Base-by-base conservation (phyloP, 306 rosid species). In the Prunus padus region DNA sequence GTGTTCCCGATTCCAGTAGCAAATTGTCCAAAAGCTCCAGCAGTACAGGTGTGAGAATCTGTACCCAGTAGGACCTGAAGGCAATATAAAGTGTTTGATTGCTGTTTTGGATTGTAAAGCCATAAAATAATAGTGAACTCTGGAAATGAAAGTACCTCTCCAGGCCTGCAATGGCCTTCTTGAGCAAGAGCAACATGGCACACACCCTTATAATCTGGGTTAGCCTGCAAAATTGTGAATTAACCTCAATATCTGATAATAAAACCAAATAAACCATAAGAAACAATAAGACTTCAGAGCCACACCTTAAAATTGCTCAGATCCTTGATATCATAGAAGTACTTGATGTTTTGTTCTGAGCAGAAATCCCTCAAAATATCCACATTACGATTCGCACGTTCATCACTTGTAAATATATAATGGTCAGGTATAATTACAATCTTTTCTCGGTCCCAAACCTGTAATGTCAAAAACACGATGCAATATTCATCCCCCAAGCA, bases 111-210 rank as follows among this genome's bases (percentile, higher is more conserved):
- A 80, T 59, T 45, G 10, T 26, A 49, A 76, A 59, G 18, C 31
- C 79, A 82, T 30, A 69, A 51, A 50, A 73, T 26, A 59, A 5
- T 44, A 5, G 11, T 44, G 44, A 20, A 46, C 5, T 26, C 31
- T 9, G 50, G 49, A 64, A 85, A 77, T 30, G 45, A 68, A 79
- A 26, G 31, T 79, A 88, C 98, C 98, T 94, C 98, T 83, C 98
- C 98, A 15, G 98, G 98, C 87, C 98, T 89, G 76, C 96, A 89
- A 79, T 94, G 98, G 83, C 98, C 98, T 90, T 94, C 98, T 88
- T 94, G 98, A 46, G 98, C 98, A 87, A 94, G 96, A 64, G 97
- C 98, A 60, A 94, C 8, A 46, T 94, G 98, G 81, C 98, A 94
- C 51, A 94, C 98, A 64, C 98, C 98, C 85, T 94, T 94, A 85